A percentile compares a stretch with the other conserved stretches of the same genome.
Evolutionary conservation across 768 basidiomycete genomes (phyloP).

Genomic region (Mycena chlorophos): DNA sequence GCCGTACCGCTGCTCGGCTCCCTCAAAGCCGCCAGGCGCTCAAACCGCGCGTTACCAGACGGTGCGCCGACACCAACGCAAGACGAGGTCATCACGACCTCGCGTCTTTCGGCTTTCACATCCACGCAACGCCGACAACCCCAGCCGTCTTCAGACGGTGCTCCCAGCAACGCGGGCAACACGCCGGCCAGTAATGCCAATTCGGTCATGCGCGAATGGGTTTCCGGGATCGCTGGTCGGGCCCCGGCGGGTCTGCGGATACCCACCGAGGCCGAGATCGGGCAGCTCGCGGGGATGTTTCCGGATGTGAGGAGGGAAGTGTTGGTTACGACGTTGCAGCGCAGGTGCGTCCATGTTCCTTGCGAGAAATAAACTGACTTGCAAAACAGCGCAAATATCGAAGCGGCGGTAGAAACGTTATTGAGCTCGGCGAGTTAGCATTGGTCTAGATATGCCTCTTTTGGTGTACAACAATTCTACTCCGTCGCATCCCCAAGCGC

Average conservation of each 20-base stretch:
- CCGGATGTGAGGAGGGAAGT: conserved; percentile 74
- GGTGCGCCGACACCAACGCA: conserved; percentile 31
- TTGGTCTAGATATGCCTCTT: too few species aligned
- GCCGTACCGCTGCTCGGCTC: conserved; percentile 70
- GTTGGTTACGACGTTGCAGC: conserved; percentile 74
- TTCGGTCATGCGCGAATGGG: conserved; percentile 76
- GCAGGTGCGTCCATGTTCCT: conserved; percentile 57
- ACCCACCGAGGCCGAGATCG: conserved; percentile 75
- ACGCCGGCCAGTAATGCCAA: conserved; percentile 28
- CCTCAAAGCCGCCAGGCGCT: conserved; percentile 60
- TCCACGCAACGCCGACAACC: conserved; percentile 17
- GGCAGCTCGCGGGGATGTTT: conserved; percentile 78
- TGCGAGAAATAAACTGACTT: conserved; percentile 11
- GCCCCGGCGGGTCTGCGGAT: conserved; percentile 60
- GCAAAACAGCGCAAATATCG: conserved; percentile 64
- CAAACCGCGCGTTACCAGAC: conserved; percentile 76
- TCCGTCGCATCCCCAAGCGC: conserved; percentile 4
- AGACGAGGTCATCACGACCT: conserved; percentile 67
- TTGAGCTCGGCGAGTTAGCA: conserved; percentile 49
- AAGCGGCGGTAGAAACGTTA: conserved; percentile 80
- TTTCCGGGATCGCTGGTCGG: conserved; percentile 74
- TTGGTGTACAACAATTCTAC: too few species aligned
- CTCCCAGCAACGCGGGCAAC: conserved; percentile 13
- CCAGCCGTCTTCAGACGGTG: background rate
- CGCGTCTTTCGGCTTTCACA: conserved; percentile 38